A percentile compares a stretch with the other conserved stretches of the same genome.
These are phyloP conservation scores for Aspergillus luchuensis DNA, from an alignment of 2,329 filamentous ascomycete species.

Conservation along the genomic window DNA sequence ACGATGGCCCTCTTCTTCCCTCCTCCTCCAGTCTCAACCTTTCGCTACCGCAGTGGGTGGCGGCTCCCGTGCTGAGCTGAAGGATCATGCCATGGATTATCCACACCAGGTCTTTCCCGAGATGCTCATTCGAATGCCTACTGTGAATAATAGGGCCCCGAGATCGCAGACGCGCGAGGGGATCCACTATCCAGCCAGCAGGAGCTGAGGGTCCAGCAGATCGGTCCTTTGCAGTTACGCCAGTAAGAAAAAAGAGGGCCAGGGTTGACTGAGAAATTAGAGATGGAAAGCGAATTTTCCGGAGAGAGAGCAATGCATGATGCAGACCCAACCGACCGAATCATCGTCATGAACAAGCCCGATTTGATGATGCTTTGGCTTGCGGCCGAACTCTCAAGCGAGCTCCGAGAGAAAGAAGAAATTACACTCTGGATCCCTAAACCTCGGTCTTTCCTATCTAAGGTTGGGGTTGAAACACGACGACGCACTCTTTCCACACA, in stretches of 20 bases:
- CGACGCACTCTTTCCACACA: no score
- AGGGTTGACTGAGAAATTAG: no score
- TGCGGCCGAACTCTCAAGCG: neutral
- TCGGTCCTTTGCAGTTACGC: neutral
- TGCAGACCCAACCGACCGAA: neutral
- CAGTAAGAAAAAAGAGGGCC: neutral
- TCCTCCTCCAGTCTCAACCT: neutral
- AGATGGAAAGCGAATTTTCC: neutral
- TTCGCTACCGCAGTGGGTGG: neutral
- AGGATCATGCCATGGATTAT: slow-evolving; percentile 7
- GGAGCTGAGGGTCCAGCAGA: neutral
- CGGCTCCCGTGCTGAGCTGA: slow-evolving; percentile 4
- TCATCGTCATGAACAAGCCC: neutral
- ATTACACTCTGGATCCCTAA: neutral
- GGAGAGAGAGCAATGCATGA: neutral
- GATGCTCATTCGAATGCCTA: neutral
- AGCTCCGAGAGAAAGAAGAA: slow-evolving; percentile 10
- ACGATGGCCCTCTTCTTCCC: neutral
- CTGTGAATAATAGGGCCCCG: neutral
- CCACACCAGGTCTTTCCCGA: slow-evolving; percentile 4
- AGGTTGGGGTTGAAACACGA: slow-evolving; percentile 8
- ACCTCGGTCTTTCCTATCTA: slow-evolving; percentile 11
- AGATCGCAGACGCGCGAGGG: neutral
- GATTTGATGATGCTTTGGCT: neutral
- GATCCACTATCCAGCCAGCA: neutral